These are phyloP conservation scores for Plectosphaerella sp. DNA, from an alignment of 2,329 filamentous ascomycete species.

Conservation along the genomic window DNA sequence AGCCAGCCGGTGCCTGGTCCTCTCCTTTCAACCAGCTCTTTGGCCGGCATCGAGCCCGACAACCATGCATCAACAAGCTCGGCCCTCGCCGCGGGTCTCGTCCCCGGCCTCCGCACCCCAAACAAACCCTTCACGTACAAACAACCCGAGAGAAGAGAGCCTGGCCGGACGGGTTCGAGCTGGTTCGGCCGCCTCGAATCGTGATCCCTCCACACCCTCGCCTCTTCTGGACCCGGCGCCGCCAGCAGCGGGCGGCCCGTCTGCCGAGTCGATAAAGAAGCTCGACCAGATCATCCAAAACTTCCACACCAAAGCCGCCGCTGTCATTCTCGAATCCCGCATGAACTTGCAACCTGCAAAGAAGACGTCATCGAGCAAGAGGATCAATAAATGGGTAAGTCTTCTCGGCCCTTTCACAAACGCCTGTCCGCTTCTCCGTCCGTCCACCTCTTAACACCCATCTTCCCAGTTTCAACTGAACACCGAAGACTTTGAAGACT, in stretches of 20 bases:
- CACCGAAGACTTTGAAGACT: slow-evolving; percentile 86
- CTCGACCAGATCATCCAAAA: slow-evolving; percentile 97
- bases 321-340: slow-evolving; percentile 78
- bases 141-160: slow-evolving; percentile 65
- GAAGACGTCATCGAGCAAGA: slow-evolving; percentile 37
- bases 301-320: slow-evolving; percentile 82
- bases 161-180: slow-evolving; percentile 35
- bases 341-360: slow-evolving; percentile 61
- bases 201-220: slow-evolving; percentile 36
- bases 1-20: background rate
- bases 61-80: slow-evolving; percentile 84
- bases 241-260: slow-evolving; percentile 35
- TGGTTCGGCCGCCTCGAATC: slow-evolving; percentile 35
- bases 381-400: slow-evolving; percentile 84
- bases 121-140: slow-evolving; percentile 67
- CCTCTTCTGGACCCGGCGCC: slow-evolving; percentile 42
- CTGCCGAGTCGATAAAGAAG: slow-evolving; percentile 68
- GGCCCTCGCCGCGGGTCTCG: slow-evolving; percentile 66
- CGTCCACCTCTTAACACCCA: background rate
- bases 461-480: slow-evolving; percentile 81
- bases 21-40: background rate
- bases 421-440: background rate
- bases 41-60: background rate
- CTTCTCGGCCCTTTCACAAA: background rate
- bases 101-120: slow-evolving; percentile 70